These are phyloP conservation scores for Monilinia fructigena DNA, from an alignment of 2,329 filamentous ascomycete genomes.

Conservation along the genomic window DNA sequence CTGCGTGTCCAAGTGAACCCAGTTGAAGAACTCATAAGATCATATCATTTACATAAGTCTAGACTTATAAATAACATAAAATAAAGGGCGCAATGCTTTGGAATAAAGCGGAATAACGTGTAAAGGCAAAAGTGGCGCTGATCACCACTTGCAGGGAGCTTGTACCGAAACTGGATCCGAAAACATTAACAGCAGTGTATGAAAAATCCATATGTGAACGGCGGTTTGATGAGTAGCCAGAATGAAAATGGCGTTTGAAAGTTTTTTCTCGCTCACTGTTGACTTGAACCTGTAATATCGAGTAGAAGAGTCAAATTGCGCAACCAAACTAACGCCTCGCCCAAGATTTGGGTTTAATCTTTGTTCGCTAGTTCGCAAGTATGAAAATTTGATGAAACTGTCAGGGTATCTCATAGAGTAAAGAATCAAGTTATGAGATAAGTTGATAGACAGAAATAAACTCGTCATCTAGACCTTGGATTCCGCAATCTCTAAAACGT, in stretches of 20 bases:
- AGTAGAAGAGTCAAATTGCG: background rate
- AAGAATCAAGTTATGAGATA: background rate
- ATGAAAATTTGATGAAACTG: background rate
- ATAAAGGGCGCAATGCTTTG: background rate
- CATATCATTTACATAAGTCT: too few species aligned
- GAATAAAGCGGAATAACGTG: background rate
- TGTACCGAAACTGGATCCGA: background rate
- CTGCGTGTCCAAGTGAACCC: too few species aligned
- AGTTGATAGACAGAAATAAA: background rate
- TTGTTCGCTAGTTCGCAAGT: background rate
- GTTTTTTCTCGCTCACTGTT: background rate
- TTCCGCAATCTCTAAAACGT: slow-evolving; percentile 34
- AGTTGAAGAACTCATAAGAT: too few species aligned
- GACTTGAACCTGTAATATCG: background rate
- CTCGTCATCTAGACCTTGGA: background rate
- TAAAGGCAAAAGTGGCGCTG: background rate
- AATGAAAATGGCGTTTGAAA: background rate
- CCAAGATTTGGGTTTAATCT: background rate
- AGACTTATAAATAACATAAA: background rate
- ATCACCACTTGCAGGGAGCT: background rate
- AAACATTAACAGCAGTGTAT: background rate
- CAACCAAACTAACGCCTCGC: background rate
- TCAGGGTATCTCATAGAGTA: too few species aligned
- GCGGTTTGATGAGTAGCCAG: too few species aligned
- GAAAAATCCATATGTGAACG: background rate